These are phyloP conservation scores for Diutina mesorugosa DNA, from an alignment of 1,139 yeast species.

Conservation along the genomic window DNA sequence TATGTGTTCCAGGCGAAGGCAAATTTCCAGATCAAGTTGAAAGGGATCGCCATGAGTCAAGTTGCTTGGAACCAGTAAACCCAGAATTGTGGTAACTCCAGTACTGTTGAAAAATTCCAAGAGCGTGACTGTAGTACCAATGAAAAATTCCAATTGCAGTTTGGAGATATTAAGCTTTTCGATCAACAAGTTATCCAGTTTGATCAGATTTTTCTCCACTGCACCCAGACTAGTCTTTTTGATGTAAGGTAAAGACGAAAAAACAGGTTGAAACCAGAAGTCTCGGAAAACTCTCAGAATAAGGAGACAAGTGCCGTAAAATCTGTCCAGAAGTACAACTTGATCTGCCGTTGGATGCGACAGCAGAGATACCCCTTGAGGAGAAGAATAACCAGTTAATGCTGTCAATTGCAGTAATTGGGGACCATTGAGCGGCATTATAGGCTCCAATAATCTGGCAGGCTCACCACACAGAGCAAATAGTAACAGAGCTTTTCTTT, in stretches of 20 bases:
- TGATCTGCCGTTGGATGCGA: neutral
- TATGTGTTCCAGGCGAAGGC: conserved; percentile 84
- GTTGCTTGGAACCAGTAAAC: conserved; percentile 39
- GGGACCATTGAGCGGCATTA: neutral
- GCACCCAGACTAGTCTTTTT: conserved; percentile 23
- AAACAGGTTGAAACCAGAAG: conserved; percentile 66
- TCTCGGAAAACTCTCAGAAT: conserved; percentile 68
- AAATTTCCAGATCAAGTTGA: conserved; percentile 45
- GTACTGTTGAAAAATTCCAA: conserved; percentile 8
- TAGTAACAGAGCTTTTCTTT: conserved; percentile 35
- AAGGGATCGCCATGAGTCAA: conserved; percentile 28
- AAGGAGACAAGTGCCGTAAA: conserved; percentile 80
- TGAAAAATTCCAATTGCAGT: conserved; percentile 8
- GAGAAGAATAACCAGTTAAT: neutral
- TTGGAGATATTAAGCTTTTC: conserved; percentile 6
- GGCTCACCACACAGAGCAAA: conserved; percentile 45
- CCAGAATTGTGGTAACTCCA: conserved; percentile 39
- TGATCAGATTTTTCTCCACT: conserved; percentile 29
- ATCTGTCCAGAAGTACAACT: conserved; percentile 57
- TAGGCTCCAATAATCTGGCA: conserved; percentile 26
- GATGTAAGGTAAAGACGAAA: conserved; percentile 33
- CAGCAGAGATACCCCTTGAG: neutral
- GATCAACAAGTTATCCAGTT: conserved; percentile 27
- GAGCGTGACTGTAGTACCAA: conserved; percentile 9
- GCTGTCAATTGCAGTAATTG: neutral